Percentiles rank a stretch among this genome's conserved stretches.
Conservation (phyloP, 805 yeast species). For the Clavispora asparagi region DNA sequence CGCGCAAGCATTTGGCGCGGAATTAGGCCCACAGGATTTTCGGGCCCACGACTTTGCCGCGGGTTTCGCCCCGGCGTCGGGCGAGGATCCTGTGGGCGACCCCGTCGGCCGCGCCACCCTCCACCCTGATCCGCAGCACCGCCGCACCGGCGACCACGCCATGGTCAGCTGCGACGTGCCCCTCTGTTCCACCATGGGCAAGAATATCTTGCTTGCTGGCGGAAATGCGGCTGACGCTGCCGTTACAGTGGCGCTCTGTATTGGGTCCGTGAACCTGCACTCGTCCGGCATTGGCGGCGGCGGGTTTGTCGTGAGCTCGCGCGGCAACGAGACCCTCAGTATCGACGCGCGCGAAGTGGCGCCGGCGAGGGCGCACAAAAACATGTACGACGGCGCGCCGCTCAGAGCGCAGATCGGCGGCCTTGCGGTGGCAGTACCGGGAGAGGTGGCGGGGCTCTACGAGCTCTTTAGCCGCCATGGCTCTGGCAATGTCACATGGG, state of each 20-base stretch:
- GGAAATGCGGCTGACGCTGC: conserved; percentile 96
- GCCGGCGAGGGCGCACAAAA: conserved; percentile 53
- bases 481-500: conserved; percentile 69
- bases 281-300: conserved; percentile 95
- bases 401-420: conserved; percentile 69
- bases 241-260: conserved; percentile 80
- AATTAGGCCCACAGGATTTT: too few species aligned
- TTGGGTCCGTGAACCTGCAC: conserved; percentile 78
- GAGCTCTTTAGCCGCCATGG: conserved; percentile 57
- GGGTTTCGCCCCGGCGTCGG: not conserved
- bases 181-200: conserved; percentile 59
- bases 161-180: conserved; percentile 69
- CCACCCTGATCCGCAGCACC: conserved; percentile 34
- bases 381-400: conserved; percentile 57
- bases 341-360: conserved; percentile 91
- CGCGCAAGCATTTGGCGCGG: not conserved
- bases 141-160: conserved; percentile 41
- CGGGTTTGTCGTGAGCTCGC: conserved; percentile 51
- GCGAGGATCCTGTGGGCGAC: conserved; percentile 15
- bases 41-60: too few species aligned
- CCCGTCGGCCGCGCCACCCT: conserved; percentile 34
- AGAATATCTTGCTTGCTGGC: conserved; percentile 44
- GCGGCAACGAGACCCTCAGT: conserved; percentile 42
- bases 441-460: conserved; percentile 83
- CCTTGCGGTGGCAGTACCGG: conserved; percentile 84